A percentile compares a stretch with the other conserved stretches of the same genome.
These are phyloP conservation scores for Russula earlei DNA, from an alignment of 768 basidiomycete genomes.

Conservation along the genomic window DNA sequence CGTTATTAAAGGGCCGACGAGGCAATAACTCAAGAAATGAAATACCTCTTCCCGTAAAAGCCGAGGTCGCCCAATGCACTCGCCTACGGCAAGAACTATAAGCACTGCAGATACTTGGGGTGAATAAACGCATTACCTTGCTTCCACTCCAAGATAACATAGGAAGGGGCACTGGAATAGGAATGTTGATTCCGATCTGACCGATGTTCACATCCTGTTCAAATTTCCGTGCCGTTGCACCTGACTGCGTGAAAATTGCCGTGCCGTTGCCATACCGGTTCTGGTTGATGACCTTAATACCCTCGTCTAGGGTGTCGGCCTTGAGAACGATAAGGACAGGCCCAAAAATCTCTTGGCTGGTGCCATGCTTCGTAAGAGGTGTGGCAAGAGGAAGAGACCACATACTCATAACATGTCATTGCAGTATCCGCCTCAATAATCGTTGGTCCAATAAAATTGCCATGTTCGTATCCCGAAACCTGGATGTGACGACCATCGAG, in stretches of 20 bases:
- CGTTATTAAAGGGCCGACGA: neutral
- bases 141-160: constrained; percentile 98
- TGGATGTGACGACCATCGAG: constrained; percentile 73
- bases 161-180: constrained; percentile 84
- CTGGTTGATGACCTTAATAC: constrained; percentile 78
- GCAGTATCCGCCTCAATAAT: constrained; percentile 72
- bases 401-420: constrained; percentile 84
- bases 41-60: constrained; percentile 83
- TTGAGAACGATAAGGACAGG: constrained; percentile 74
- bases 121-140: constrained; percentile 38
- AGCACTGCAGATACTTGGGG: neutral
- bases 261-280: constrained; percentile 93
- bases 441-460: constrained; percentile 94
- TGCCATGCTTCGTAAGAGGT: constrained; percentile 1
- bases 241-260: constrained; percentile 93
- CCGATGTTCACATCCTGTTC: constrained; percentile 83
- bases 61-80: constrained; percentile 79
- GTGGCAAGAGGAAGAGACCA: neutral
- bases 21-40: constrained; percentile 4
- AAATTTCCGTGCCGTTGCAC: constrained; percentile 90
- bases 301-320: constrained; percentile 82
- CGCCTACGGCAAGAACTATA: constrained; percentile 32
- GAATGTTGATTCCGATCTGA: constrained; percentile 89
- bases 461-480: constrained; percentile 69
- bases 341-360: constrained; percentile 90